phyloP scores from a whole-genome alignment of 257 asterid species.

The Solanum piurae region DNA sequence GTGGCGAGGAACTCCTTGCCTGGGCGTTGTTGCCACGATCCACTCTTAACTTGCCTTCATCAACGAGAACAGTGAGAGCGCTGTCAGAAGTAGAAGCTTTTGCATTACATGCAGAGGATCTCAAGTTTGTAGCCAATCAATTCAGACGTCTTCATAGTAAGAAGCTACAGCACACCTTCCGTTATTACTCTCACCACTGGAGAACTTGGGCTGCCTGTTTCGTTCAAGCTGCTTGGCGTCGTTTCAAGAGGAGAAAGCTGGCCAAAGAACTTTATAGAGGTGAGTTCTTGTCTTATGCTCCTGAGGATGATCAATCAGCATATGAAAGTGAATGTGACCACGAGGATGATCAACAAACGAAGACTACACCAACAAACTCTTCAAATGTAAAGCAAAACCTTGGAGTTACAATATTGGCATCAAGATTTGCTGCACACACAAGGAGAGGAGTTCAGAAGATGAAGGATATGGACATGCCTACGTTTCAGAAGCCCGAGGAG shows the following conservation, averaged over 20 bases:
- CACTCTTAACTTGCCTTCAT: slow-evolving; percentile 51
- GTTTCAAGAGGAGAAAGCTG: slow-evolving; percentile 38
- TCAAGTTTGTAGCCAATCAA: slow-evolving; percentile 70
- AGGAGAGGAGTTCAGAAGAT: slow-evolving; percentile 59
- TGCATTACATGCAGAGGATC: slow-evolving; percentile 74
- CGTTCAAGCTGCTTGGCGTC: slow-evolving; percentile 72
- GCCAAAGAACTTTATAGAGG: slow-evolving; percentile 28
- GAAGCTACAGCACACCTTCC: slow-evolving; percentile 67
- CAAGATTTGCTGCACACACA: slow-evolving; percentile 64
- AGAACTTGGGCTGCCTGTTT: slow-evolving; percentile 81
- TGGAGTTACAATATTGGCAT: slow-evolving; percentile 61
- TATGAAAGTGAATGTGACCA: slow-evolving; percentile 7
- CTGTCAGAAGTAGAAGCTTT: slow-evolving; percentile 73
- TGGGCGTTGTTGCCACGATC: slow-evolving; percentile 76
- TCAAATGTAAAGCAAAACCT: slow-evolving; percentile 31
- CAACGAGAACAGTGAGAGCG: slow-evolving; percentile 74
- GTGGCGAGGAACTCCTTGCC: slow-evolving; percentile 79
- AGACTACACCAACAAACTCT: not conserved
- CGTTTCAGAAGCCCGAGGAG: slow-evolving; percentile 64
- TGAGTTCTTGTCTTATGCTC: slow-evolving; percentile 30
- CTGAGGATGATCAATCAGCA: slow-evolving; percentile 12
- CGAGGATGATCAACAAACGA: slow-evolving; percentile 10
- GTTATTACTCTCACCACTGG: slow-evolving; percentile 82
- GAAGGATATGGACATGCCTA: slow-evolving; percentile 44
- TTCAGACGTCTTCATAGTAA: slow-evolving; percentile 83